Evolutionary conservation across 192 early-diverging fungal species (phyloP).

Genomic region (Chytriomyces hyalinus): DNA sequence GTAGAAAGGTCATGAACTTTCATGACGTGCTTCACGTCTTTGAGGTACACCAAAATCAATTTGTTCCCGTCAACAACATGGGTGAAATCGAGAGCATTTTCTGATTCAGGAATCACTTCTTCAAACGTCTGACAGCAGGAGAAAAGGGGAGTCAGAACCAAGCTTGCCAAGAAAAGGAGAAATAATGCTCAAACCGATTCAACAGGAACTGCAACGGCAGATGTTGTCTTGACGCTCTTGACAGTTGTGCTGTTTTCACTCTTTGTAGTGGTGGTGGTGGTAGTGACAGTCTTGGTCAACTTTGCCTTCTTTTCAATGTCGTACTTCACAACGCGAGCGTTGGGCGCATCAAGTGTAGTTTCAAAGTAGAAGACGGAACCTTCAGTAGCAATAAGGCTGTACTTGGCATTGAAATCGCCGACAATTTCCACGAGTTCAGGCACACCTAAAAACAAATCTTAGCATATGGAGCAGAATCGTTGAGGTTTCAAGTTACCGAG

Average conservation of each 20-base stretch:
- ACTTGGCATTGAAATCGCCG: conserved; percentile 59
- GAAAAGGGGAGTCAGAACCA: too few species aligned
- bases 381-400: conserved; percentile 56
- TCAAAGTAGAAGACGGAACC: conserved; percentile 65
- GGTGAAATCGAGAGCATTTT: conserved; percentile 52
- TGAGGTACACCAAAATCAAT: conserved; percentile 63
- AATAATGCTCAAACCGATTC: conserved; percentile 24
- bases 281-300: neutral
- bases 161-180: too few species aligned
- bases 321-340: conserved; percentile 63
- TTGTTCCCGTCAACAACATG: conserved; percentile 60
- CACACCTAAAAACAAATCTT: conserved; percentile 1
- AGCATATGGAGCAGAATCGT: neutral
- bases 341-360: conserved; percentile 68
- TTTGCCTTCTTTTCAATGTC: conserved; percentile 59
- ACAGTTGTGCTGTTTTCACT: too few species aligned
- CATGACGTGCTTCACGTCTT: conserved; percentile 64
- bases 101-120: conserved; percentile 63
- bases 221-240: neutral
- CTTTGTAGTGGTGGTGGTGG: too few species aligned
- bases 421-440: conserved; percentile 42
- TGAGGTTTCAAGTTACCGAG: conserved; percentile 8
- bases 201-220: neutral
- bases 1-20: conserved; percentile 52
- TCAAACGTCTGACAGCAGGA: conserved; percentile 38